A percentile compares a stretch with the other conserved stretches of the same genome.
Evolutionary conservation across 257 asterid species (phyloP).

Genomic region (Solanum piurae): DNA sequence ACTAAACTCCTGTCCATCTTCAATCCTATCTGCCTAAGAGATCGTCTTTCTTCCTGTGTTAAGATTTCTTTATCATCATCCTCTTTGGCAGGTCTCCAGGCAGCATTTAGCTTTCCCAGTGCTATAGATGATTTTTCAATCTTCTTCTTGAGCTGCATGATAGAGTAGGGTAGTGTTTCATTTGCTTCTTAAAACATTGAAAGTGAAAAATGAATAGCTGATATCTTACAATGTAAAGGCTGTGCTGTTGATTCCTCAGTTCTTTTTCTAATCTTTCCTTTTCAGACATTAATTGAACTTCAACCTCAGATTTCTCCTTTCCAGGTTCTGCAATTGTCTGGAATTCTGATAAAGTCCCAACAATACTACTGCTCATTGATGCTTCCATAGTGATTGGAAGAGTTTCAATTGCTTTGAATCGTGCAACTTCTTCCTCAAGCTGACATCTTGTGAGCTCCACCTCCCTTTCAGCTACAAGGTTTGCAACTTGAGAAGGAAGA

Average conservation of each 20-base stretch:
- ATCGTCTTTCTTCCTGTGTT: conserved; percentile 68
- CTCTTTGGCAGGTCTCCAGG: conserved; percentile 32
- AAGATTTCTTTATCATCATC: conserved; percentile 60
- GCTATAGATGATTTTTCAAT: conserved; percentile 43
- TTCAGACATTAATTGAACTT: conserved; percentile 53
- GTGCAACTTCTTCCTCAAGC: conserved; percentile 69
- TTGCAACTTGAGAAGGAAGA: conserved; percentile 65
- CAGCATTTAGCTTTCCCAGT: conserved; percentile 39
- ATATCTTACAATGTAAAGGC: conserved; percentile 44
- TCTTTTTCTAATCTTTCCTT: conserved; percentile 54
- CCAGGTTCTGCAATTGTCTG: conserved; percentile 32
- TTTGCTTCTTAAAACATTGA: conserved; percentile 6
- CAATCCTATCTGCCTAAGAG: conserved; percentile 56
- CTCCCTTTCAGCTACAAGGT: conserved; percentile 54
- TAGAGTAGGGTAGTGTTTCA: conserved; percentile 4
- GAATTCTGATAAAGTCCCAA: conserved; percentile 77
- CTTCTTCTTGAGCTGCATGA: conserved; percentile 68
- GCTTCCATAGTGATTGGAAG: conserved; percentile 25
- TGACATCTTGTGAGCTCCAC: conserved; percentile 49
- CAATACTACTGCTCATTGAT: conserved; percentile 17
- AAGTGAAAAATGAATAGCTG: neutral
- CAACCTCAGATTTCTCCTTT: conserved; percentile 24
- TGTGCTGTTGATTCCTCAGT: conserved; percentile 49
- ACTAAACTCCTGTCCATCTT: conserved; percentile 54
- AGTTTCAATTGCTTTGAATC: conserved; percentile 58